A percentile compares a stretch with the other conserved stretches of the same genome.
Conservation (phyloP, 2,329 filamentous ascomycete genomes). For the Albophoma yamanashiensis region DNA sequence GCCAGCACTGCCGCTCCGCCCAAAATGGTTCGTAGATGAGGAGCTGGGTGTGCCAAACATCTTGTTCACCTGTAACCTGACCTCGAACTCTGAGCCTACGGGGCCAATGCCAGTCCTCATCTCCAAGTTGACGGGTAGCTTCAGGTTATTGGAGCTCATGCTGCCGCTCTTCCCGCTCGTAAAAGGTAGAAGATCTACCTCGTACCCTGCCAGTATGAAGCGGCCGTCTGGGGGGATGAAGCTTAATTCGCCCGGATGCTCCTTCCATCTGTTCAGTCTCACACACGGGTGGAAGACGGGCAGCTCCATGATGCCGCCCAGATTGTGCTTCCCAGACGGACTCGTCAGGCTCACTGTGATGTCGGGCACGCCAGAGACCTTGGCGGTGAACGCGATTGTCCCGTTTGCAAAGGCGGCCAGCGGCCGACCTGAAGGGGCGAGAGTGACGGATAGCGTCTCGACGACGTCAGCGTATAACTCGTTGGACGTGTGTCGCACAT, state of each 20-base stretch:
- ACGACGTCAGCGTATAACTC: constrained; percentile 95
- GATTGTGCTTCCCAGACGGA: constrained; percentile 68
- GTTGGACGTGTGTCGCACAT: constrained; percentile 92
- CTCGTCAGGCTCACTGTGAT: constrained; percentile 71
- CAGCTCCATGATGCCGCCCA: constrained; percentile 66
- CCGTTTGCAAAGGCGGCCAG: constrained; percentile 82
- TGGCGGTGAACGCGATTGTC: constrained; percentile 88
- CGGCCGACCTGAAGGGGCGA: constrained; percentile 82
- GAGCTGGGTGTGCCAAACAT: constrained; percentile 39
- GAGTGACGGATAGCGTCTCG: constrained; percentile 76
- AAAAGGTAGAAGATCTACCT: constrained; percentile 78
- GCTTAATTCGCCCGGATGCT: constrained; percentile 81
- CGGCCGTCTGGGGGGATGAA: constrained; percentile 92
- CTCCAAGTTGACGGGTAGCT: constrained; percentile 72
- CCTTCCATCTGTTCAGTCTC: constrained; percentile 78
- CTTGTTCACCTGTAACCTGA: constrained; percentile 62
- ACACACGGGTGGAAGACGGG: constrained; percentile 97
- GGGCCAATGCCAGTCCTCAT: constrained; percentile 71
- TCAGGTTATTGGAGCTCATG: constrained; percentile 52
- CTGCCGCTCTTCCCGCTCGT: constrained; percentile 45
- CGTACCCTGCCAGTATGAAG: constrained; percentile 89
- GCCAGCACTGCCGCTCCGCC: constrained; percentile 31
- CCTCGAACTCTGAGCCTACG: constrained; percentile 77
- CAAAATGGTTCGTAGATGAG: constrained; percentile 24
- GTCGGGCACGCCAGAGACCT: constrained; percentile 90